Percentiles rank a stretch among this genome's conserved stretches.
These are phyloP conservation scores for Cladosporium sp. DNA, from an alignment of 2,329 filamentous ascomycete species.

Conservation along the genomic window DNA sequence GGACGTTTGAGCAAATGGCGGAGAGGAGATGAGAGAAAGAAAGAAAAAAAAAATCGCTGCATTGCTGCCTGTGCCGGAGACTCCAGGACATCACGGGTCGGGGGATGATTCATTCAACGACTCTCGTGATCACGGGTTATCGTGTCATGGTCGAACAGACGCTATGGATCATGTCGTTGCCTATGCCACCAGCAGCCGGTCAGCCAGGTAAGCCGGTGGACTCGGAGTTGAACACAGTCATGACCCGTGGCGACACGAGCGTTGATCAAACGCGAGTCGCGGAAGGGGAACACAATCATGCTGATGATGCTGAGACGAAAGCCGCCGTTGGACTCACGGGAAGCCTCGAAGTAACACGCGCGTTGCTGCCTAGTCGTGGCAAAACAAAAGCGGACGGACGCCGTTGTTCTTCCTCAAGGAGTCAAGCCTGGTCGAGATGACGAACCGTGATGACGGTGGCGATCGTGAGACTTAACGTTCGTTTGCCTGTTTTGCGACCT, in stretches of 20 bases:
- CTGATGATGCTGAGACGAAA: neutral
- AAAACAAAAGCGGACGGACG: neutral
- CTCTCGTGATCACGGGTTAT: neutral
- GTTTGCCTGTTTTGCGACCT: too few species aligned
- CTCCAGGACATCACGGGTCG: neutral
- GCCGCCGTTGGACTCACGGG: neutral
- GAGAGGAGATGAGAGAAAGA: neutral
- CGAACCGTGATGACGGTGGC: neutral
- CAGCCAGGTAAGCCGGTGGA: neutral
- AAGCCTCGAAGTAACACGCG: neutral
- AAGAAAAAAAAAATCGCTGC: neutral
- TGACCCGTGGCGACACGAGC: neutral
- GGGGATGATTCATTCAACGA: neutral
- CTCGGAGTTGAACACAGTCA: too few species aligned
- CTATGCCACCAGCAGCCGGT: neutral
- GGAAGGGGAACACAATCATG: neutral
- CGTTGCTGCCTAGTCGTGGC: neutral
- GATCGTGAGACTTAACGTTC: neutral
- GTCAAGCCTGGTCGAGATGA: neutral
- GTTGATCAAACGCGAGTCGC: neutral
- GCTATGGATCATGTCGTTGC: neutral
- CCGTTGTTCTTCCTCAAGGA: neutral
- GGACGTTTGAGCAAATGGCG: neutral
- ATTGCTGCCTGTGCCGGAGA: slow-evolving; percentile 7
- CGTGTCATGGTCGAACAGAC: neutral